phyloP scores from a whole-genome alignment of 2,329 filamentous ascomycete species.

The Diaporthe citri region DNA sequence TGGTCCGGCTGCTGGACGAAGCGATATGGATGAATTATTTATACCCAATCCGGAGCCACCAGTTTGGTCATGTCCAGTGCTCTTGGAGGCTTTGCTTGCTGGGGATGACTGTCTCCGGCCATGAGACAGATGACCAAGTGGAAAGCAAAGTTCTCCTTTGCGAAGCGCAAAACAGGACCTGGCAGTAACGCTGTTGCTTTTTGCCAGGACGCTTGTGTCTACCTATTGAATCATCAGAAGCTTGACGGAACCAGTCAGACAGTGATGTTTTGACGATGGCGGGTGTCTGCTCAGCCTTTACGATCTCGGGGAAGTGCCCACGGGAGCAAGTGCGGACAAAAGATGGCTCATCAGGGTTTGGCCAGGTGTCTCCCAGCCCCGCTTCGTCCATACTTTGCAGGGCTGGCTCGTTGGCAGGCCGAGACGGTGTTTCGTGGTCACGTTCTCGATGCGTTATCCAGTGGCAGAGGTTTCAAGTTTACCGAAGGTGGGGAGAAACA shows the following conservation, averaged over 20 bases:
- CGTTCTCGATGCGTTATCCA: not conserved
- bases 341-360: not conserved
- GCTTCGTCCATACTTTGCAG: too few relatives aligned
- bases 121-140: not conserved
- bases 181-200: not conserved
- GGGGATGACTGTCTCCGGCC: not conserved
- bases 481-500: too few relatives aligned
- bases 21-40: too few relatives aligned
- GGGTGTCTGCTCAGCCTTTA: not conserved
- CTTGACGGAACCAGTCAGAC: not conserved
- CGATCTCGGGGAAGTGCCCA: too few relatives aligned
- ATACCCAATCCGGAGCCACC: too few relatives aligned
- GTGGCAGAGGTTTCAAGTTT: not conserved
- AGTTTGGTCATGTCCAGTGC: not conserved
- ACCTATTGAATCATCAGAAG: not conserved
- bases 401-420: not conserved
- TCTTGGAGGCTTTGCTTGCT: not conserved
- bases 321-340: not conserved
- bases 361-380: too few relatives aligned
- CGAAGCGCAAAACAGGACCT: not conserved
- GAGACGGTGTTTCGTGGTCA: not conserved
- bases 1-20: not conserved
- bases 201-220: not conserved
- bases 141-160: not conserved
- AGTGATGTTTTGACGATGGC: not conserved